Conservation (phyloP, 2,329 filamentous ascomycete species). For the Sporothrix curviconia region DNA sequence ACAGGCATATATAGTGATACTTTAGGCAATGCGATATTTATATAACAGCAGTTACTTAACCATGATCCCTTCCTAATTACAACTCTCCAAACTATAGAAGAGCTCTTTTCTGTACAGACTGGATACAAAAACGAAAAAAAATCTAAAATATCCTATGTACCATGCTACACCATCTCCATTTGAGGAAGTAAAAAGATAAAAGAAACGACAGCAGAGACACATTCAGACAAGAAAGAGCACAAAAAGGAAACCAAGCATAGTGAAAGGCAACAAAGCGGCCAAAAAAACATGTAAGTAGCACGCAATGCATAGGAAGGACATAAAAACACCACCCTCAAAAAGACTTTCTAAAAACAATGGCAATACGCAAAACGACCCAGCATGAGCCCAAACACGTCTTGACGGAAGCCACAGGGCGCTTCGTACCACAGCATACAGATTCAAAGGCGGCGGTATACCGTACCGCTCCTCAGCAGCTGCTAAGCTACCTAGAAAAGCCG, state of each 20-base stretch:
- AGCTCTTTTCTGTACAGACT: conserved; percentile 8
- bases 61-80: conserved; percentile 1
- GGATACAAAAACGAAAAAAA: conserved; percentile 12
- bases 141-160: conserved; percentile 19
- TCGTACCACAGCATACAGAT: neutral
- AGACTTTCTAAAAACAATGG: neutral
- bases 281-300: neutral
- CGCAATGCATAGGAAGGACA: neutral
- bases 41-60: neutral
- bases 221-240: neutral
- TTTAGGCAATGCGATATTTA: no score
- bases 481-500: conserved; percentile 20
- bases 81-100: neutral
- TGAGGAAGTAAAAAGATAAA: neutral
- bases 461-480: no score
- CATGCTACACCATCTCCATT: conserved; percentile 2
- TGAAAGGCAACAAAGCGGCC: neutral
- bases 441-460: no score
- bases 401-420: neutral
- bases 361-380: neutral
- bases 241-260: neutral
- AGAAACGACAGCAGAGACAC: neutral
- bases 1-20: no score
- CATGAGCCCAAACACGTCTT: neutral
- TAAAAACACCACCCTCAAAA: neutral